phyloP scores from a whole-genome alignment of 805 yeast species.

The Ogataea neopini region DNA sequence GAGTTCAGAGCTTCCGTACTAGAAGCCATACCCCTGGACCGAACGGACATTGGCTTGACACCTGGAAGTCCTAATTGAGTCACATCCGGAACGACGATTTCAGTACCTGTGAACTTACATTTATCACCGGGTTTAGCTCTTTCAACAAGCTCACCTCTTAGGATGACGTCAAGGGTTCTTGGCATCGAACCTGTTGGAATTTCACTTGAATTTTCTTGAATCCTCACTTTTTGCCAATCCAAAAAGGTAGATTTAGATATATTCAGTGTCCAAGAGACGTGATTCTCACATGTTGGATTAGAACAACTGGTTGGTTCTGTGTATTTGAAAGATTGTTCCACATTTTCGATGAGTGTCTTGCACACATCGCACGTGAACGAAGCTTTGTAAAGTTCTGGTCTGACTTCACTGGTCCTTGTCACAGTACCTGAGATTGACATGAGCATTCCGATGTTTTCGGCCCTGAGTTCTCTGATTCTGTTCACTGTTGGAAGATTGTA shows the following conservation, averaged over 20 bases:
- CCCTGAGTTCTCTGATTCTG: conserved; percentile 85
- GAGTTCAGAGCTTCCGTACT: conserved; percentile 67
- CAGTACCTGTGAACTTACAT: conserved; percentile 90
- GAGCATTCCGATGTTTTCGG: conserved; percentile 84
- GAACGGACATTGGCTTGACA: conserved; percentile 78
- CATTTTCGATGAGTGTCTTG: conserved; percentile 78
- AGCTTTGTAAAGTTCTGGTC: conserved; percentile 89
- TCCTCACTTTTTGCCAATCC: conserved; percentile 96
- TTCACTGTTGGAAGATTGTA: conserved; percentile 80
- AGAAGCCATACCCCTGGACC: conserved; percentile 55
- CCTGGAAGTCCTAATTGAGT: conserved; percentile 95
- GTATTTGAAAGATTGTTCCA: conserved; percentile 89
- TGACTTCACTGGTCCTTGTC: conserved; percentile 92
- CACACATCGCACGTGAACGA: conserved; percentile 89
- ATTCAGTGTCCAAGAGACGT: conserved; percentile 80
- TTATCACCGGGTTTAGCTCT: conserved; percentile 97
- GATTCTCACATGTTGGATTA: conserved; percentile 83
- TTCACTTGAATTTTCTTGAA: conserved; percentile 94
- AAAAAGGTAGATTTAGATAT: conserved; percentile 82
- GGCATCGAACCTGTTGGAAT: conserved; percentile 99
- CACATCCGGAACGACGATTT: conserved; percentile 92
- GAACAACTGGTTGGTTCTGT: conserved; percentile 95
- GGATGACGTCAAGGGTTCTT: conserved; percentile 86
- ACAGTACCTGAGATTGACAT: conserved; percentile 91
- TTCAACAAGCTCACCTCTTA: conserved; percentile 93